Base-by-base conservation (phyloP, 176 grass and related monocot genomes). In the Triticum monococcum region DNA sequence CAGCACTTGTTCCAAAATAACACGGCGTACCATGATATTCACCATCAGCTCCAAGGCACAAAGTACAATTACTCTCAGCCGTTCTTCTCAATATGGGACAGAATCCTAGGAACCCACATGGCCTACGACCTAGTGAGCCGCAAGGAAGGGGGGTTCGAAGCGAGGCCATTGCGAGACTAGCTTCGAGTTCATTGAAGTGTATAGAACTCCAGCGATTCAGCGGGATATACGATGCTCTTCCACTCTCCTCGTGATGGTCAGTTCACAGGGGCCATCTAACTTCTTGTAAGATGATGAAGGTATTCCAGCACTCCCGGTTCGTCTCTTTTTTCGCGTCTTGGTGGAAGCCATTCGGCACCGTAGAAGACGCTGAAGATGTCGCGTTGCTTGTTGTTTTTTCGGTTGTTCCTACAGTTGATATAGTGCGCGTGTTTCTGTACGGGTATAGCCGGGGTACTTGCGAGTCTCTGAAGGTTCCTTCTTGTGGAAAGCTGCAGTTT, bases 1-100 rank as follows among this genome's bases (percentile, higher is more conserved):
- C 92, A 97, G 87, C 46, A 79, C 45, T 22, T 93, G 43, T 95
- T 97, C 68, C 84, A 91, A 76, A 97, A 97, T n/a, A 97, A 93
- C 10, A 97, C 95, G 13, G 95, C 92, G 9, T 97, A 97, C 64
- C 95, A 97, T 68, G 95, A 97, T 79, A 86, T 95, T 33, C 95
- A 97, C 73, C 92, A 97, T 82, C 95, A 97, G 87, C 86, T 97
- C 50, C 95, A 97, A 70, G 95, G 92, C 4, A 80, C 83, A 26
- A 97, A 97, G 68, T 93, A 91, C 81, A 97, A 95, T 22, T 97
- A 97, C 80, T 93, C 92, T 9, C 95, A 97, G 75, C 95, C 91
- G 8, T 97, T 97, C 90, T 97, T 97, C 69, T 86, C 90, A 2
- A 76, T 95, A 68, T 97, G 95, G 92, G 95, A 95, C 69, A 92